Evolutionary conservation across 352 stramenopile species (phyloP).

Genomic region (Pythium catenulatum): DNA sequence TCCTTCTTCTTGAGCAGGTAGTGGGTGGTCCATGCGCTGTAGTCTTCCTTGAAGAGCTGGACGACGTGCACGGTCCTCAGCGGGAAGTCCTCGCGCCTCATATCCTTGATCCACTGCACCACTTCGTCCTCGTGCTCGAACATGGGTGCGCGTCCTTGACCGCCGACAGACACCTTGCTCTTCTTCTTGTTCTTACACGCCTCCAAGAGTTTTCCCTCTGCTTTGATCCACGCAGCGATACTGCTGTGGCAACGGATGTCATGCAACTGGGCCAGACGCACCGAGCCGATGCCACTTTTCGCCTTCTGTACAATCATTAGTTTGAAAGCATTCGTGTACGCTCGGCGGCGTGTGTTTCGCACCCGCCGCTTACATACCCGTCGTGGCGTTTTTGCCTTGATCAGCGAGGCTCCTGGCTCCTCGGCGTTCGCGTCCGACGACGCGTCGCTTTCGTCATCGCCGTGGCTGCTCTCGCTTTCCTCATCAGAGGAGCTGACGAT

Average conservation of each 20-base stretch:
- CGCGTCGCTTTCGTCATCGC: too few species aligned
- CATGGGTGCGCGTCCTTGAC: background rate
- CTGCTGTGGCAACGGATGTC: background rate
- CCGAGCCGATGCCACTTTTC: background rate
- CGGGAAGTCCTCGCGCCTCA: constrained; percentile 51
- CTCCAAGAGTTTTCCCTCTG: background rate
- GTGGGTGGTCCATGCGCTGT: background rate
- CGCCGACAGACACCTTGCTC: background rate
- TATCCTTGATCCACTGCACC: constrained; percentile 56
- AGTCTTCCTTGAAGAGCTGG: constrained; percentile 47
- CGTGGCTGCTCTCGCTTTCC: too few species aligned
- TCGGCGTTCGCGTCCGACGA: too few species aligned
- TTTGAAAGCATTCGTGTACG: background rate
- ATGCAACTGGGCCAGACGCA: background rate
- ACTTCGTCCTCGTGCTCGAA: constrained; percentile 49
- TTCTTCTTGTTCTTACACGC: background rate
- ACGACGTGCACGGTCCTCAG: constrained; percentile 47
- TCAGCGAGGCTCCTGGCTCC: too few species aligned
- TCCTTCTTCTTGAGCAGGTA: constrained; percentile 39
- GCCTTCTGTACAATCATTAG: background rate
- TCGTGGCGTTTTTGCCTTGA: too few species aligned
- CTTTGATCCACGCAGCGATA: background rate
- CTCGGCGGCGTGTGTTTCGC: background rate
- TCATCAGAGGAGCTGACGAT: too few species aligned
- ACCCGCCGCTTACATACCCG: too few species aligned